Base-by-base conservation (phyloP, 495 filamentous ascomycete genomes). In the Elaphomyces granulatus region DNA sequence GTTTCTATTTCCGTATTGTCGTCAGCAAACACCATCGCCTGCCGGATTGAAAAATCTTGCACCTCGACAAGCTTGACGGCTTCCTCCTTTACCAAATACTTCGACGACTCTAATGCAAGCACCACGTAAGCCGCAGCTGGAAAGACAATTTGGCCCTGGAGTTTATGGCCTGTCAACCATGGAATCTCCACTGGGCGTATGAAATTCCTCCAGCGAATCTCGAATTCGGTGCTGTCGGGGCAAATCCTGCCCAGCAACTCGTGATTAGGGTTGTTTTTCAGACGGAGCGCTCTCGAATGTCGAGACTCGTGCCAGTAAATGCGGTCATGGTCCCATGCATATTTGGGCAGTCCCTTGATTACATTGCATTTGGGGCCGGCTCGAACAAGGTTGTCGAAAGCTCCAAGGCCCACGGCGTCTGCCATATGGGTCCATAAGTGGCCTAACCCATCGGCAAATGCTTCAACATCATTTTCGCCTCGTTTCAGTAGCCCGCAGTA, bases 91-190 rank as follows among this genome's bases (percentile, higher is more conserved):
- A 42, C 36, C 15, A 59, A 44, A 3, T 3, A 28, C 21, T 14
- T 47, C 15, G 30, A 28, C 1, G 73, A 69, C 42, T 81, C 77
- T 0, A 80, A 17, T 0, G 71, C 76, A 66, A 73, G 72, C 2
- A 63, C 51, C 23, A 74, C 43, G 43, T 70, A 80, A 0, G 66
- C 73, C 1, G 74, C 67, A 44, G 66, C 70, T 9, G 79, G 78
- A 45, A 74, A 78, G 1, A 81, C 54, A 1, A 46, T 43, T 19
- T 60, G 47, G 3, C 52, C 45, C 34, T 65, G 59, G 0, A 69
- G 1, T 34, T 46, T 7, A 28, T 69, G 63, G 3, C 56, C 56
- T 0, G 20, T 1, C 0, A 67, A 37, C 65, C 65, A 67, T 1
- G 51, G 41, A 0, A 62, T 47, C 17, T 67, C 60, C 2, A 31